Evolutionary conservation across 495 filamentous ascomycete species (phyloP).

Genomic region (Amorphotheca resinae): DNA sequence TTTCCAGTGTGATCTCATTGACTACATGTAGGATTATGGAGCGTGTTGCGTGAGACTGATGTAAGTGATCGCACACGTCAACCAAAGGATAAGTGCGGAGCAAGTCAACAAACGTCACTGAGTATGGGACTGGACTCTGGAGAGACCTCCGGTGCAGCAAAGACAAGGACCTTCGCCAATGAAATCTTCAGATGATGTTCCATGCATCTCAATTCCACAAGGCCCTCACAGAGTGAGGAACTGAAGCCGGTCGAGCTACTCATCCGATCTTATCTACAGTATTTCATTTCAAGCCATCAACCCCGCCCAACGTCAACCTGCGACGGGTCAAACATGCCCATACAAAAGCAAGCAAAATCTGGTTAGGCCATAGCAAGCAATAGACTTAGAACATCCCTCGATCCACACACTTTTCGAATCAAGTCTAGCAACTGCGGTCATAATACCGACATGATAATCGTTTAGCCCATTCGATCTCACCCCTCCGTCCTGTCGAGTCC

Average conservation of each 20-base stretch:
- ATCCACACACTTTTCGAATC: background rate
- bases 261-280: background rate
- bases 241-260: background rate
- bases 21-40: too few relatives aligned
- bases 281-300: background rate
- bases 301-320: too few relatives aligned
- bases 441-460: slow-evolving; percentile 12
- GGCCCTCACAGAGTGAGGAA: background rate
- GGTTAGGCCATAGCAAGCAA: slow-evolving; percentile 1
- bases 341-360: slow-evolving; percentile 9
- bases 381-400: background rate
- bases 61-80: too few relatives aligned
- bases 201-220: background rate
- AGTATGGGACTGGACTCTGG: too few relatives aligned
- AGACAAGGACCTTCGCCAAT: too few relatives aligned
- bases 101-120: too few relatives aligned
- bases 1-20: too few relatives aligned
- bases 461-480: slow-evolving; percentile 2
- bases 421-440: background rate
- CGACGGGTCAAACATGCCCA: slow-evolving; percentile 1
- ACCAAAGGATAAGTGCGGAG: too few relatives aligned
- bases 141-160: too few relatives aligned
- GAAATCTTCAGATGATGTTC: too few relatives aligned
- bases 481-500: slow-evolving; percentile 6
- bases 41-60: too few relatives aligned